Conservation (phyloP, 2,329 filamentous ascomycete genomes). For the Aureobasidium sp. region DNA sequence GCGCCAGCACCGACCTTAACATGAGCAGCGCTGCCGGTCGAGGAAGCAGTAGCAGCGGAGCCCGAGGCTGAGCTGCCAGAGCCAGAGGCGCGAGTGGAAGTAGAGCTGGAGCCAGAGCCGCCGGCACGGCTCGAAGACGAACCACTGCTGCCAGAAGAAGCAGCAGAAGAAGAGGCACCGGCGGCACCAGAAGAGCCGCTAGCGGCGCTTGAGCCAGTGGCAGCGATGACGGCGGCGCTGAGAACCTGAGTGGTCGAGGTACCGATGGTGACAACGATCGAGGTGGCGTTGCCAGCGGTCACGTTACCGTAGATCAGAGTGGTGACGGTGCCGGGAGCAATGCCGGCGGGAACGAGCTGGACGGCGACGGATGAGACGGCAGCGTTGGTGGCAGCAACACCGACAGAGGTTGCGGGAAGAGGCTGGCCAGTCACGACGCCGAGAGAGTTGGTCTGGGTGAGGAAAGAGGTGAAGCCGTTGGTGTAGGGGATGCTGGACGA, state of each 20-base stretch:
- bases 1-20: constrained; percentile 29
- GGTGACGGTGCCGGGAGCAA: constrained; percentile 28
- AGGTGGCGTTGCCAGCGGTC: constrained; percentile 27
- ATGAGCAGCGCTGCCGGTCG: constrained; percentile 24
- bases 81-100: constrained; percentile 13
- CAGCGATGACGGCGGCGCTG: constrained; percentile 14
- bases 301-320: constrained; percentile 21
- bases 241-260: constrained; percentile 25
- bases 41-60: constrained; percentile 19
- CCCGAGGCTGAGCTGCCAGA: constrained; percentile 20
- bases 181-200: constrained; percentile 10
- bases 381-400: constrained; percentile 36
- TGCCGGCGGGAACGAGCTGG: constrained; percentile 38
- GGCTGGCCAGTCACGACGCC: constrained; percentile 45
- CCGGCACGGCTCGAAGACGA: background rate
- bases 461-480: constrained; percentile 40
- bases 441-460: constrained; percentile 42
- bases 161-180: constrained; percentile 11
- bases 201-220: constrained; percentile 11
- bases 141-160: constrained; percentile 3
- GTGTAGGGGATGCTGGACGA: constrained; percentile 20
- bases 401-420: constrained; percentile 27
- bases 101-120: background rate
- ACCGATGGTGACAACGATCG: constrained; percentile 29
- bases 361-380: constrained; percentile 32